Evolutionary conservation across 2,329 filamentous ascomycete genomes (phyloP).

Genomic region (Fusarium abutilonis): DNA sequence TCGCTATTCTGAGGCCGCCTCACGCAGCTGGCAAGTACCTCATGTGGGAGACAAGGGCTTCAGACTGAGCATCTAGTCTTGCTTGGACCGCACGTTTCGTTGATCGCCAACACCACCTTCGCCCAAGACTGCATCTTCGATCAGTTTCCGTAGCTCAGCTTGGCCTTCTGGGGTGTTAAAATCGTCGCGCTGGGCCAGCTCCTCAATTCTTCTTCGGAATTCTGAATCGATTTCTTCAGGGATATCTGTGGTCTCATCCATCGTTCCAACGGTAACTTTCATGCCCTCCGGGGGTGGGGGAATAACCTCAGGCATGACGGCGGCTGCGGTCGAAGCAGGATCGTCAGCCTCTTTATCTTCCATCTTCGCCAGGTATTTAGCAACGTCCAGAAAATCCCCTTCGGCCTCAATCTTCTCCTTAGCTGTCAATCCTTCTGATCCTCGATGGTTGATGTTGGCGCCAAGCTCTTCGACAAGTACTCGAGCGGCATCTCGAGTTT

Average conservation of each 20-base stretch:
- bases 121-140: slow-evolving; percentile 81
- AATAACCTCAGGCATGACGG: slow-evolving; percentile 53
- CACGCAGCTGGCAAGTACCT: slow-evolving; percentile 63
- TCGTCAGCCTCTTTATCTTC: slow-evolving; percentile 43
- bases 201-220: slow-evolving; percentile 86
- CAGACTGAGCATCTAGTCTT: slow-evolving; percentile 59
- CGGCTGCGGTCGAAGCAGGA: slow-evolving; percentile 46
- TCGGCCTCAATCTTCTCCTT: slow-evolving; percentile 72
- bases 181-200: slow-evolving; percentile 83
- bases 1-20: slow-evolving; percentile 64
- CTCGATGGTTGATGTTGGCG: slow-evolving; percentile 71
- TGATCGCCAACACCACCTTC: slow-evolving; percentile 70
- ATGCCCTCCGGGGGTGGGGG: slow-evolving; percentile 79
- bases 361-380: slow-evolving; percentile 30
- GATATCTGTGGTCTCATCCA: slow-evolving; percentile 70
- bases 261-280: slow-evolving; percentile 78
- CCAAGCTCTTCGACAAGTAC: slow-evolving; percentile 85
- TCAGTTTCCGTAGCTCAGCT: slow-evolving; percentile 77
- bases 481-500: slow-evolving; percentile 80
- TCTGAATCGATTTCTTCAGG: slow-evolving; percentile 78
- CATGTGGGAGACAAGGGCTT: slow-evolving; percentile 66
- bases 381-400: slow-evolving; percentile 40
- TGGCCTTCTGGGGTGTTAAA: slow-evolving; percentile 86
- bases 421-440: slow-evolving; percentile 81
- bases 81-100: slow-evolving; percentile 71